Percentiles rank a stretch among this genome's conserved stretches.
Evolutionary conservation across 768 basidiomycete genomes (phyloP).

Genomic region (Suillus tomentosus): DNA sequence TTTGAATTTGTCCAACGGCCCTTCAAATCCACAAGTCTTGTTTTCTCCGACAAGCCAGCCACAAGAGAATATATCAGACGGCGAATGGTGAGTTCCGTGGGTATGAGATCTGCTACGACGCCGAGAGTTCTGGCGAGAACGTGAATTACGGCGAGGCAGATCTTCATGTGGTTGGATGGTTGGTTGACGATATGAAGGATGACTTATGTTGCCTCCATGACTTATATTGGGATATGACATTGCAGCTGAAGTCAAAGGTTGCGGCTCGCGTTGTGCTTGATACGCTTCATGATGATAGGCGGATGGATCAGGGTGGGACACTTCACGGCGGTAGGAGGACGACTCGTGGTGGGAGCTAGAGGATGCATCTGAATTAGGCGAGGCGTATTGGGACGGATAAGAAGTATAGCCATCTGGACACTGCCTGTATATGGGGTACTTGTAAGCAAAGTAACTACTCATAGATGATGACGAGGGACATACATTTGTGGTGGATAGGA

Average conservation of each 20-base stretch:
- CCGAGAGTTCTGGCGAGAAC: neutral
- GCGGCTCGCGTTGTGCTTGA: too few species aligned
- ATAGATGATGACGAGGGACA: neutral
- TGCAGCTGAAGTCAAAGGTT: neutral
- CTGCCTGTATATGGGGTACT: neutral
- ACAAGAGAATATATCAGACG: neutral
- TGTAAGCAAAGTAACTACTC: neutral
- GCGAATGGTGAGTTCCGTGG: neutral
- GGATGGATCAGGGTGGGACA: neutral
- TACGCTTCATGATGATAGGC: too few species aligned
- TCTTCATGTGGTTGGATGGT: neutral
- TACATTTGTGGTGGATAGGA: neutral
- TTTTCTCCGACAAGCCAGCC: neutral
- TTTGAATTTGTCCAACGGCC: neutral
- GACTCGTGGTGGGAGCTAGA: neutral
- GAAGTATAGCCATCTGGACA: neutral
- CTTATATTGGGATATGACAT: neutral
- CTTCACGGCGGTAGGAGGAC: neutral
- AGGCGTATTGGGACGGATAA: neutral
- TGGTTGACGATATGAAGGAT: neutral
- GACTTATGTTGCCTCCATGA: neutral
- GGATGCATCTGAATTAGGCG: neutral
- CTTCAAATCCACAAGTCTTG: neutral
- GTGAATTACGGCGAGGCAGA: neutral
- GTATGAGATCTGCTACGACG: neutral